Base-by-base conservation (phyloP, 2,329 filamentous ascomycete species). In the Fusarium papillatum region DNA sequence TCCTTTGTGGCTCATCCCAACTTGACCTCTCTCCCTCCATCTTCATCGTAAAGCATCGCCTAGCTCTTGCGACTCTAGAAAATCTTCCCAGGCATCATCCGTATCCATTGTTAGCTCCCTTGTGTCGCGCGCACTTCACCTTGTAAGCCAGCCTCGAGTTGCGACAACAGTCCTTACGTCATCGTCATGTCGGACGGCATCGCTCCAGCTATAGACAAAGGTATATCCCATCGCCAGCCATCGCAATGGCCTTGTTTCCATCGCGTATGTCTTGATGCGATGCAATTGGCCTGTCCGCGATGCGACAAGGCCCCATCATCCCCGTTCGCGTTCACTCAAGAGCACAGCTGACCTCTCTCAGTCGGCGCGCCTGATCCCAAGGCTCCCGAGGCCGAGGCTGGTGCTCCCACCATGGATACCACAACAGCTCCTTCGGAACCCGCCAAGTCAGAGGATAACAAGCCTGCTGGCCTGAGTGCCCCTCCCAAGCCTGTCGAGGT, bases 401-500 rank as follows among this genome's bases (percentile, higher is more conserved):
- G 69, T 14, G 81, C 77, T 66, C 74, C 82, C 48, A 76, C 78
- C 22, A 62, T 81, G 72, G 73, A 76, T n/a, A 79, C 76, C 22
- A 65, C 79, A 64, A 75, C 75, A 64, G 70, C 77, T 67, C 68
- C 74, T 14, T 69, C 78, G 17, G 77, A 78, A 50, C 68, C 73
- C 13, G 36, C 71, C 62, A 78, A 80, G 73, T 38, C 72, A 5
- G 77, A 77, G 19, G 79, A 80, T 41, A 68, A 57, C 48, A 73
- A 80, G 57, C 41, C 60, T 19, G 62, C 66, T 43, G 69, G 76
- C 48, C 73, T 79, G 31, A 68, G 66, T 2, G 53, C 72, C 9
- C 74, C 67, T 26, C 81, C 83, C 11, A 83, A 82, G 73, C 82
- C 83, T 7, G 84, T 84, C 43, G 82, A 85, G 76, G 75, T 85